These are phyloP conservation scores for Trichoderma oligosporum DNA, from an alignment of 2,329 filamentous ascomycete genomes.

Conservation along the genomic window DNA sequence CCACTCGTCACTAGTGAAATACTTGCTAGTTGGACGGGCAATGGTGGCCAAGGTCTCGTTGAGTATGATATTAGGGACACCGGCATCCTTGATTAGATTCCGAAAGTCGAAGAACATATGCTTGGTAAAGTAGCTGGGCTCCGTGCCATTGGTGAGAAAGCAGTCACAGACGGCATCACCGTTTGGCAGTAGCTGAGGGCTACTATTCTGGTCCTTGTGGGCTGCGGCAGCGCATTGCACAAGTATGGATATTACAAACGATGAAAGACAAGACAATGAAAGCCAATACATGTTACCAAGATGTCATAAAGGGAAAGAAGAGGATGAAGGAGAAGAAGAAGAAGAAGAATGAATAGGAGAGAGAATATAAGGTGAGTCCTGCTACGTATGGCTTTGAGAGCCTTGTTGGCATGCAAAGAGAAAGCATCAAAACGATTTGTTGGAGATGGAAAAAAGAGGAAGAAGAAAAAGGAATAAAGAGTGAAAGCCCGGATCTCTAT, in stretches of 20 bases:
- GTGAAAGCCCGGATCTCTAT: not conserved
- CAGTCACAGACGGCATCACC: conserved; percentile 43
- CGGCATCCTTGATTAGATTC: conserved; percentile 38
- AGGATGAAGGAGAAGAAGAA: not conserved
- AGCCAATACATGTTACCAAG: conserved; percentile 6
- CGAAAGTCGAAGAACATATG: conserved; percentile 52
- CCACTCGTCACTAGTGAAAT: conserved; percentile 38
- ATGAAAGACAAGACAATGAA: not conserved
- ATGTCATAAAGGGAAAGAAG: not conserved
- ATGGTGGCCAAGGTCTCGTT: conserved; percentile 28
- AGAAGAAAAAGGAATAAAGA: not conserved
- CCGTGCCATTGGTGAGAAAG: conserved; percentile 46
- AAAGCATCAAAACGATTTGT: not conserved
- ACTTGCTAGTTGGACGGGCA: conserved; percentile 37
- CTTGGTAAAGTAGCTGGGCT: conserved; percentile 40
- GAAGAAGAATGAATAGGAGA: not conserved
- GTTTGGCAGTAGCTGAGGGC: conserved; percentile 14
- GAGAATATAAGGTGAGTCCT: not conserved
- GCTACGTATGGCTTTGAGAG: not conserved
- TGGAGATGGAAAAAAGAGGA: not conserved
- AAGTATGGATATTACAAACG: conserved; percentile 8
- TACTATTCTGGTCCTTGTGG: not conserved
- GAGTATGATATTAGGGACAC: conserved; percentile 33
- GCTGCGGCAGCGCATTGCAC: conserved; percentile 2
- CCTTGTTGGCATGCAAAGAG: not conserved